A percentile compares a stretch with the other conserved stretches of the same genome.
Evolutionary conservation across 352 stramenopile species (phyloP).

Genomic region (Globisporangium cystogenes): DNA sequence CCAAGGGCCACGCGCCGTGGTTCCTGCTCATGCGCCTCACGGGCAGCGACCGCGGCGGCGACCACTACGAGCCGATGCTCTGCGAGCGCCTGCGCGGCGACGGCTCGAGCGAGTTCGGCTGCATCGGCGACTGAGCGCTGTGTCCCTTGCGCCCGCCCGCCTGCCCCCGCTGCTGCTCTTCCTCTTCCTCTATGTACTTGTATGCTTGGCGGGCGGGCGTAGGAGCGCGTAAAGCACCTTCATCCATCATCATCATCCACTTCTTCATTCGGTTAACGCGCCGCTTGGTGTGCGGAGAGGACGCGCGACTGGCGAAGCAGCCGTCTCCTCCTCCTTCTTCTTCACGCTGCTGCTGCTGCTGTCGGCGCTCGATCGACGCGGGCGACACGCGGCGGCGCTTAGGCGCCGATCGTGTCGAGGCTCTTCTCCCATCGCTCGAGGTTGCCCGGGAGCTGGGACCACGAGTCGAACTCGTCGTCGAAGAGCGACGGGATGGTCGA

Average conservation of each 20-base stretch:
- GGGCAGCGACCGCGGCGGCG: conserved; percentile 73
- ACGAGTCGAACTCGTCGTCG: conserved; percentile 83
- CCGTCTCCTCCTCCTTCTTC: too few species aligned
- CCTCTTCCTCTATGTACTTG: conserved; percentile 6
- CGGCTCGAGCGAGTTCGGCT: conserved; percentile 77
- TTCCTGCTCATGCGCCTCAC: conserved; percentile 87
- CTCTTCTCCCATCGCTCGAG: conserved; percentile 86
- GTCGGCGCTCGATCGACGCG: background rate
- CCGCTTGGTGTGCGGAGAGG: too few species aligned
- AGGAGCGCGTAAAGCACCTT: background rate
- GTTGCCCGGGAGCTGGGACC: conserved; percentile 83
- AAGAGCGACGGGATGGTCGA: conserved; percentile 77
- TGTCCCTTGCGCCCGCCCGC: background rate
- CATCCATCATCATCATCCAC: background rate
- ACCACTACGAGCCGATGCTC: conserved; percentile 88
- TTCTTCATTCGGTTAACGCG: background rate
- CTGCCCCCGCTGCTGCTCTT: background rate
- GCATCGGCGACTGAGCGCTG: conserved; percentile 57
- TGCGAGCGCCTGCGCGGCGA: conserved; percentile 78
- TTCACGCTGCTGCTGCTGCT: background rate
- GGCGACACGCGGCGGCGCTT: conserved; percentile 20
- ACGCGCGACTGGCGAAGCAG: too few species aligned
- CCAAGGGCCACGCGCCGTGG: conserved; percentile 79
- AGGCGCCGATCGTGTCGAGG: conserved; percentile 80
- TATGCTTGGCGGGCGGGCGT: background rate